Evolutionary conservation across 805 yeast genomes (phyloP), one percentile per base, ranked within the genome.

Genomic region (Metschnikowia dekortorum): DNA sequence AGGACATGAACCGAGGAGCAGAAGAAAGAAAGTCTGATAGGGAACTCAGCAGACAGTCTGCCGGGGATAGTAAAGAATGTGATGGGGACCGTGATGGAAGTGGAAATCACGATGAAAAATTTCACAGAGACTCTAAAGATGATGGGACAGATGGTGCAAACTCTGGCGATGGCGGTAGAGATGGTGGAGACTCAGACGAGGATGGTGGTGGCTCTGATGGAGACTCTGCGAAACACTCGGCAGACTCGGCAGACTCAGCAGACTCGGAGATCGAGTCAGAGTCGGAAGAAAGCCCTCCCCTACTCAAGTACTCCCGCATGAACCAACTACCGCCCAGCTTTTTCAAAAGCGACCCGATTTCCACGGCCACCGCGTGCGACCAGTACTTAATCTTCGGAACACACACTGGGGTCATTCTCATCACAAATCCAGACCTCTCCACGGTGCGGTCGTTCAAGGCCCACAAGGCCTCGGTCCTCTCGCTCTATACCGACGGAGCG

Each of bases 381-480:
- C 65, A 73, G 1, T 74, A 85, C 35, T 81, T 85, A 53, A 81
- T 87, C 9, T 87, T 89, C 71, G 98, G 95, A 0, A 89, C 97
- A 0, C 97, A 94, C 57, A 81, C 94, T 0, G 98, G 98, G 0
- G 68, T 87, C 2, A 66, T 92, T 1, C 90, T 88, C 57, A 66
- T 92, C 13, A 77, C 87, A 1, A 71, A 73, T 8, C 76, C 89
- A 0, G 82, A 82, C 35, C 76, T 86, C 54, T 68, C 76, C 6
- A 66, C 84, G 0, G 69, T 90, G 1, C 75, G 96, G 36, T 84
- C 96, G 0, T 78, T 88, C 53, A 81, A 89, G 57, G 90, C 92
- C 0, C 96, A 95, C 61, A 75, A 88, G 43, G 90, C 97, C 0
- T 89, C 97, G 0, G 80, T 94, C 2, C 68, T 91, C 39, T 80